Evolutionary conservation across 106 monocot genomes (phyloP).

Genomic region (Dendrobium nobile): DNA sequence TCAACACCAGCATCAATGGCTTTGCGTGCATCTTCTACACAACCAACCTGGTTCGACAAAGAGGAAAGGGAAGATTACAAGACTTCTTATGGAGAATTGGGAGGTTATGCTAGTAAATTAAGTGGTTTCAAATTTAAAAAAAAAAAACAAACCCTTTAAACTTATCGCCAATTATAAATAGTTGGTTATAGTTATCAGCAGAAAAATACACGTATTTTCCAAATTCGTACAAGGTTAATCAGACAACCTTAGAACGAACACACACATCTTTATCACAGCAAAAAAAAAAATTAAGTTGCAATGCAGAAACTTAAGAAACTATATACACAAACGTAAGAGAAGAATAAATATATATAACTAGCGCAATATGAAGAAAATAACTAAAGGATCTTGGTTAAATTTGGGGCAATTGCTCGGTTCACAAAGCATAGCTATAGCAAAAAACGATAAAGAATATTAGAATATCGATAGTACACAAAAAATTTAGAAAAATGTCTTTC

Average conservation of each 20-base stretch:
- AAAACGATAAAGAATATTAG: not conserved
- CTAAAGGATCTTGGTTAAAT: not conserved
- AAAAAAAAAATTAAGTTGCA: not conserved
- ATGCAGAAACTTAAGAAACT: not conserved
- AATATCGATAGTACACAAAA: not conserved
- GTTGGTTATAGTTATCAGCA: not conserved
- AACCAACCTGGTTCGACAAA: conserved; percentile 42
- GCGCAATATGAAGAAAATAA: not conserved
- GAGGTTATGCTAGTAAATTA: not conserved
- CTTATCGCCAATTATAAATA: not conserved
- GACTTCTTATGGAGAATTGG: not conserved
- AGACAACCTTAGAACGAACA: not conserved
- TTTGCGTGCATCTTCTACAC: conserved; percentile 57
- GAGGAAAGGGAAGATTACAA: not conserved
- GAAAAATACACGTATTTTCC: not conserved
- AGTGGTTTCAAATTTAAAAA: not conserved
- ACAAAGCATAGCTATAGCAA: not conserved
- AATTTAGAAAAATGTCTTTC: not conserved
- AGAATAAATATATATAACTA: not conserved
- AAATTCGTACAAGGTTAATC: not conserved
- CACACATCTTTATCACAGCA: not conserved
- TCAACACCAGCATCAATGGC: conserved; percentile 70
- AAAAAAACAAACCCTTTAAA: not conserved
- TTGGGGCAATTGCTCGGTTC: not conserved
- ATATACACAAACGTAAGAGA: not conserved